A percentile compares a stretch with the other conserved stretches of the same genome.
Evolutionary conservation across 139 green algal genomes (phyloP).

Genomic region (Pseudopediastrum boryanum): DNA sequence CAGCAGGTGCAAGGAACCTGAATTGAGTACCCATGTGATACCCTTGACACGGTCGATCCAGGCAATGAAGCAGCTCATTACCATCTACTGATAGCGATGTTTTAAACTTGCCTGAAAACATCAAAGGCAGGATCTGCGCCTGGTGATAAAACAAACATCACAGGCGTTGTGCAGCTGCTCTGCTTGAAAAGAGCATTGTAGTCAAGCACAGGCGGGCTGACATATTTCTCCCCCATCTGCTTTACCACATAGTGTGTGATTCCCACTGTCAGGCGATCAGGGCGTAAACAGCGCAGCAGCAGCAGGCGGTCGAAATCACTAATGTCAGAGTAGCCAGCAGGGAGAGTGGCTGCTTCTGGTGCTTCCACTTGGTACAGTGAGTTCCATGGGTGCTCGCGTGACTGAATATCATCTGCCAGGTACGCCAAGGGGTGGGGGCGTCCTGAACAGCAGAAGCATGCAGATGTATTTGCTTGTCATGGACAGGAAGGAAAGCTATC

Average conservation of each 20-base stretch:
- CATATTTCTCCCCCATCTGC: slow-evolving; percentile 67
- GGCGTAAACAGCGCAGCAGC: slow-evolving; percentile 82
- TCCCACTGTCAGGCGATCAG: slow-evolving; percentile 82
- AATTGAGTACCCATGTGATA: too few relatives aligned
- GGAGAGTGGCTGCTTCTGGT: slow-evolving; percentile 38
- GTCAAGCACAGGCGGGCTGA: slow-evolving; percentile 62
- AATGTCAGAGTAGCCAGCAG: slow-evolving; percentile 36
- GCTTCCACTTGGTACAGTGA: slow-evolving; percentile 76
- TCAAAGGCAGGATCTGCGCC: slow-evolving; percentile 89
- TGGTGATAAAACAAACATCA: slow-evolving; percentile 92
- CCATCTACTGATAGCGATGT: too few relatives aligned
- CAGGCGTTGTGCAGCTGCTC: slow-evolving; percentile 72
- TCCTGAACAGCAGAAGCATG: slow-evolving; percentile 3
- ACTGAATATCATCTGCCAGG: slow-evolving; percentile 71
- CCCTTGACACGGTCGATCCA: too few relatives aligned
- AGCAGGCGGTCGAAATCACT: slow-evolving; percentile 81
- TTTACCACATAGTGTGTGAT: slow-evolving; percentile 76
- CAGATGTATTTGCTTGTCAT: too few relatives aligned
- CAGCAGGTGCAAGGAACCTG: too few relatives aligned
- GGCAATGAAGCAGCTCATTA: background rate
- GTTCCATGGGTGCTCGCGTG: slow-evolving; percentile 67
- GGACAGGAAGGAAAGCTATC: too few relatives aligned
- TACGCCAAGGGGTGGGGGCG: slow-evolving; percentile 39
- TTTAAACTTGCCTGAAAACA: slow-evolving; percentile 66
- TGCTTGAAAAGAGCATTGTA: slow-evolving; percentile 77